phyloP scores from a whole-genome alignment of 352 stramenopile genomes.

The Stephanocyclus meneghinianus region DNA sequence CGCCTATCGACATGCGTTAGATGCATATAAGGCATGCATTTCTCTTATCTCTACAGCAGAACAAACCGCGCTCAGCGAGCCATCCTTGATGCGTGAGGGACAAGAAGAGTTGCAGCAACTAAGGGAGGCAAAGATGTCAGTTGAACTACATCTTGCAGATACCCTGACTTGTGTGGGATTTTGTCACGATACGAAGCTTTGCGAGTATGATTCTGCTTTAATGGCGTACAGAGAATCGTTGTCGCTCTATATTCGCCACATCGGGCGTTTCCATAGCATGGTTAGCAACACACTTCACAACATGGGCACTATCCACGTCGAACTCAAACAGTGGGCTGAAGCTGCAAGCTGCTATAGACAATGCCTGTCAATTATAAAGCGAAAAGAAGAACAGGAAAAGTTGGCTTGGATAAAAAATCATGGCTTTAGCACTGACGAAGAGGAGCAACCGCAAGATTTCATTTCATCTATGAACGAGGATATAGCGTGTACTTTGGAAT shows the following conservation, averaged over 20 bases:
- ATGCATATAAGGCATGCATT: conserved; percentile 58
- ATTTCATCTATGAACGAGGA: conserved; percentile 41
- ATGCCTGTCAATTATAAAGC: conserved; percentile 60
- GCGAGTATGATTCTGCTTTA: conserved; percentile 54
- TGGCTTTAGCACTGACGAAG: conserved; percentile 2
- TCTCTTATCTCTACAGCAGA: conserved; percentile 51
- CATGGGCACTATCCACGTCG: conserved; percentile 64
- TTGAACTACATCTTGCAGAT: conserved; percentile 69
- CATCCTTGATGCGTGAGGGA: conserved; percentile 18
- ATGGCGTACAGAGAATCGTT: conserved; percentile 67
- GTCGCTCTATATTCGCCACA: conserved; percentile 64
- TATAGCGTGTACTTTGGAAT: conserved; percentile 51
- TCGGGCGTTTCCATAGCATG: conserved; percentile 58
- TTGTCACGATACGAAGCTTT: conserved; percentile 63
- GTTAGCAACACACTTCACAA: conserved; percentile 68
- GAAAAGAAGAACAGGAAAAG: conserved; percentile 47
- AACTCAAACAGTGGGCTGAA: conserved; percentile 63
- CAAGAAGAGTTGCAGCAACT: conserved; percentile 57
- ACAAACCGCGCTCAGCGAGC: conserved; percentile 23
- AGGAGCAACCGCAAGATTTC: conserved; percentile 26
- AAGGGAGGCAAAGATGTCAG: conserved; percentile 57
- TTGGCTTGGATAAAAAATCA: conserved; percentile 12
- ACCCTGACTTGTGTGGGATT: conserved; percentile 65
- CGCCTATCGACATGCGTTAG: conserved; percentile 56
- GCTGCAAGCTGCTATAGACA: conserved; percentile 58